phyloP scores from a whole-genome alignment of 805 yeast species.

The Ogataea methylovora region DNA sequence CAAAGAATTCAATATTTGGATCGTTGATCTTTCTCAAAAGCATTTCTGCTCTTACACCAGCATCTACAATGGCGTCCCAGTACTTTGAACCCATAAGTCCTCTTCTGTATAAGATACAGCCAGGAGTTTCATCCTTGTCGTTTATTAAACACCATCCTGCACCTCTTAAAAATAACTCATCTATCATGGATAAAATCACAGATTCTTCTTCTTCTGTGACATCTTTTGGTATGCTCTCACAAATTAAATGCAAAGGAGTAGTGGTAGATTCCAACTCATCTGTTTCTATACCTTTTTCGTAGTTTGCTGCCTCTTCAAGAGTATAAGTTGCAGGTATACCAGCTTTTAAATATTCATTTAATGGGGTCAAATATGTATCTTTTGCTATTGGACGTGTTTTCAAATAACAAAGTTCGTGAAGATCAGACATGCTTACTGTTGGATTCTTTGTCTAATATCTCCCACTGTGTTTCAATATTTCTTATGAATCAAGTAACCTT shows the following conservation, averaged over 20 bases:
- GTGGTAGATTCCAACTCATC: slow-evolving; percentile 44
- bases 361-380: slow-evolving; percentile 31
- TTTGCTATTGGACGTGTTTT: slow-evolving; percentile 42
- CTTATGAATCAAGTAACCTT: too few species aligned
- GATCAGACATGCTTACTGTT: slow-evolving; percentile 61
- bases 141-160: slow-evolving; percentile 89
- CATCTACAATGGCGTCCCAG: slow-evolving; percentile 56
- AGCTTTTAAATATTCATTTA: slow-evolving; percentile 40
- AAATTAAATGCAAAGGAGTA: slow-evolving; percentile 70
- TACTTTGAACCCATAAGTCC: slow-evolving; percentile 30
- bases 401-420: slow-evolving; percentile 57
- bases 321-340: slow-evolving; percentile 86
- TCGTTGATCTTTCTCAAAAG: slow-evolving; percentile 66
- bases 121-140: slow-evolving; percentile 70
- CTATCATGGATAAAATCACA: slow-evolving; percentile 48
- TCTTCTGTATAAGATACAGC: slow-evolving; percentile 62
- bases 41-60: slow-evolving; percentile 88
- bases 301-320: slow-evolving; percentile 64
- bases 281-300: slow-evolving; percentile 31
- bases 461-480: too few species aligned
- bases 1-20: slow-evolving; percentile 53
- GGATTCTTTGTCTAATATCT: too few species aligned
- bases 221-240: slow-evolving; percentile 42
- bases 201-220: slow-evolving; percentile 30
- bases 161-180: slow-evolving; percentile 68